Evolutionary conservation across 1,284 basidiomycete genomes (phyloP).

Genomic region (Volvariella surrecta): DNA sequence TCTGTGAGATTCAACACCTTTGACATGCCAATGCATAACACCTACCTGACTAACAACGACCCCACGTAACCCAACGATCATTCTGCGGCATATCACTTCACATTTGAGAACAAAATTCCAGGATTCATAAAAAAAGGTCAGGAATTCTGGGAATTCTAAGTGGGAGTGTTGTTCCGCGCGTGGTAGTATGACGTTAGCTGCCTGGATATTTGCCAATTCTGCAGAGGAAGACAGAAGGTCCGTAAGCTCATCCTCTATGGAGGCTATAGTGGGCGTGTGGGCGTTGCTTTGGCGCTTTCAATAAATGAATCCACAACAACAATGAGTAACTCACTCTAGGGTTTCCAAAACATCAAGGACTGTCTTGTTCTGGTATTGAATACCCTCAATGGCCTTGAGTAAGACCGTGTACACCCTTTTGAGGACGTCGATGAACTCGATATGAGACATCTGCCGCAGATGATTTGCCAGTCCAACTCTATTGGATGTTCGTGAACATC

Average conservation of each 20-base stretch:
- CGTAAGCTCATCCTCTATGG: constrained; percentile 49
- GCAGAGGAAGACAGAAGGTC: constrained; percentile 76
- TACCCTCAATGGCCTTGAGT: constrained; percentile 61
- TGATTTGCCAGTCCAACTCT: constrained; percentile 43
- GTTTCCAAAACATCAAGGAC: constrained; percentile 54
- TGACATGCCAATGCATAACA: constrained; percentile 8
- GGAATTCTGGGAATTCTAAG: constrained; percentile 69
- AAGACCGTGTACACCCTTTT: constrained; percentile 59
- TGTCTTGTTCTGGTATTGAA: constrained; percentile 58
- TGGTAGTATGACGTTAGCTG: constrained; percentile 69
- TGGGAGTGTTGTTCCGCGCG: constrained; percentile 75
- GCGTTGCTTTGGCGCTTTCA: constrained; percentile 20
- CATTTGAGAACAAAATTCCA: constrained; percentile 88
- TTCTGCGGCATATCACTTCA: constrained; percentile 78
- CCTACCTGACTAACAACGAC: constrained; percentile 73
- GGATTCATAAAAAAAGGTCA: constrained; percentile 74
- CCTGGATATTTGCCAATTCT: constrained; percentile 78
- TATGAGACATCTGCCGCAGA: constrained; percentile 62
- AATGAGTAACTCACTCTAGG: constrained; percentile 24
- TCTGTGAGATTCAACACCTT: constrained; percentile 4
- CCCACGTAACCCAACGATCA: constrained; percentile 89
- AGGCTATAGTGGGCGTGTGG: constrained; percentile 25
- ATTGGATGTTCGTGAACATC: constrained; percentile 4
- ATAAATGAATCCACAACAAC: constrained; percentile 17
- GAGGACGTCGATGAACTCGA: constrained; percentile 60